These are phyloP conservation scores for Gracilaria gracilis DNA, from an alignment of 23 red algal species.

Conservation along the genomic window DNA sequence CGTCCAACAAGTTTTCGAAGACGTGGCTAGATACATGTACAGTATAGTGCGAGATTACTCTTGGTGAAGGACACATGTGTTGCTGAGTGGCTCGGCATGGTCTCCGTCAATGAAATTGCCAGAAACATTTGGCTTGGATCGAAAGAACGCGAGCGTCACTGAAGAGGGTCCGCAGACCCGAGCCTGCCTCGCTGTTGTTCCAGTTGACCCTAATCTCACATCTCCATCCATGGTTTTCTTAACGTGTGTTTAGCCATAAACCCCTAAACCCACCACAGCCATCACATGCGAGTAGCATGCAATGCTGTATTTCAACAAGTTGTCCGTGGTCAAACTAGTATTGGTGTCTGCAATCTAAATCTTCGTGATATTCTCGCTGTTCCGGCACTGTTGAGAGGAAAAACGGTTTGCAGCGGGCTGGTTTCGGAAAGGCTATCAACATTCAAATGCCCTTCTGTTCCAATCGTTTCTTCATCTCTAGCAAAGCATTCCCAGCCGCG, in stretches of 20 bases:
- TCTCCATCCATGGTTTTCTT: neutral
- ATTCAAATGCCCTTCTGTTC: constrained; percentile 3
- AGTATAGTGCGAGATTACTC: too few relatives aligned
- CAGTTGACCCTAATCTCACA: too few relatives aligned
- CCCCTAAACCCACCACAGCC: neutral
- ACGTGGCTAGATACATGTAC: too few relatives aligned
- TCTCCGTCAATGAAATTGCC: neutral
- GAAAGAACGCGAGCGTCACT: neutral
- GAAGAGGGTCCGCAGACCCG: neutral
- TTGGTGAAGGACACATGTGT: neutral
- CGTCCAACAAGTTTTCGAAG: too few relatives aligned
- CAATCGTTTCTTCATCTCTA: constrained; percentile 23
- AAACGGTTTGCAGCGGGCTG: neutral
- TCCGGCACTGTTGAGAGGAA: neutral
- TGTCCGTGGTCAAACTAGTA: neutral
- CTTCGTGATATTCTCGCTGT: neutral
- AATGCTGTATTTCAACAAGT: too few relatives aligned
- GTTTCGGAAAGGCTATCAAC: neutral
- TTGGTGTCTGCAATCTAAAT: neutral
- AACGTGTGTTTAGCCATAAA: too few relatives aligned
- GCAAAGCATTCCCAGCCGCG: constrained; percentile 7
- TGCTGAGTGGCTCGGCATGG: neutral
- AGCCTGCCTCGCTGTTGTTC: neutral
- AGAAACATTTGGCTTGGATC: neutral
- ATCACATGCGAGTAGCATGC: neutral